Percentiles rank a stretch among this genome's conserved stretches.
Conservation (phyloP, 768 basidiomycete genomes). For the Dacryopinax primogenitus region DNA sequence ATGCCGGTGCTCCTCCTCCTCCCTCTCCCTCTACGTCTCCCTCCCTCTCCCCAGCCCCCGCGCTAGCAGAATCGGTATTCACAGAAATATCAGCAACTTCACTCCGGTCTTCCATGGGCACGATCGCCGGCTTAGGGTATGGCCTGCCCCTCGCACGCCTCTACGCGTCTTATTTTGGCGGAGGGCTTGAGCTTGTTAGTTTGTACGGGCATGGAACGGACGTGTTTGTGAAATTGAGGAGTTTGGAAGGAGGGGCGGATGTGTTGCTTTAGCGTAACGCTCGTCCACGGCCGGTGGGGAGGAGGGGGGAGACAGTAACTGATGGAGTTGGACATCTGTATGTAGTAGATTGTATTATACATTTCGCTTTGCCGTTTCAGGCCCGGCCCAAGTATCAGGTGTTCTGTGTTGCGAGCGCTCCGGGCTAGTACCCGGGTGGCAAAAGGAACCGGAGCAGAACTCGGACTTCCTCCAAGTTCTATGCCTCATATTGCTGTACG, state of each 20-base stretch:
- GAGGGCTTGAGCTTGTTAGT: constrained; percentile 65
- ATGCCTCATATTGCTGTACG: too few relatives aligned
- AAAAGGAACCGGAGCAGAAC: too few relatives aligned
- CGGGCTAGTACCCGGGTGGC: too few relatives aligned
- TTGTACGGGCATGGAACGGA: constrained; percentile 54
- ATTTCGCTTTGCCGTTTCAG: too few relatives aligned
- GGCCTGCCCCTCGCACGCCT: constrained; percentile 31
- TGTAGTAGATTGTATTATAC: too few relatives aligned
- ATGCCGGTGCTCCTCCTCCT: constrained; percentile 24
- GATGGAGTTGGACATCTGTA: too few relatives aligned
- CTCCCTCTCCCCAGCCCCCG: not conserved
- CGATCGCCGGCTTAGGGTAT: constrained; percentile 80
- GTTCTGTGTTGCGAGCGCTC: too few relatives aligned
- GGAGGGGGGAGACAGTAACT: not conserved
- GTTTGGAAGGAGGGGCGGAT: constrained; percentile 41
- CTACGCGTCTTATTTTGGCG: constrained; percentile 61
- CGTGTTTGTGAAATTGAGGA: constrained; percentile 42
- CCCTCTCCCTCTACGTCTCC: not conserved
- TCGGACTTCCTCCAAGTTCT: too few relatives aligned
- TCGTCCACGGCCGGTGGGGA: not conserved
- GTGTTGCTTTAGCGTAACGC: constrained; percentile 31
- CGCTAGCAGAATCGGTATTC: constrained; percentile 36
- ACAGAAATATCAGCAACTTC: constrained; percentile 67
- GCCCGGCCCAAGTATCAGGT: too few relatives aligned
- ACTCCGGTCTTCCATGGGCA: constrained; percentile 70